phyloP scores from a whole-genome alignment of 306 rosid genomes.

The Acacia acuminata region DNA sequence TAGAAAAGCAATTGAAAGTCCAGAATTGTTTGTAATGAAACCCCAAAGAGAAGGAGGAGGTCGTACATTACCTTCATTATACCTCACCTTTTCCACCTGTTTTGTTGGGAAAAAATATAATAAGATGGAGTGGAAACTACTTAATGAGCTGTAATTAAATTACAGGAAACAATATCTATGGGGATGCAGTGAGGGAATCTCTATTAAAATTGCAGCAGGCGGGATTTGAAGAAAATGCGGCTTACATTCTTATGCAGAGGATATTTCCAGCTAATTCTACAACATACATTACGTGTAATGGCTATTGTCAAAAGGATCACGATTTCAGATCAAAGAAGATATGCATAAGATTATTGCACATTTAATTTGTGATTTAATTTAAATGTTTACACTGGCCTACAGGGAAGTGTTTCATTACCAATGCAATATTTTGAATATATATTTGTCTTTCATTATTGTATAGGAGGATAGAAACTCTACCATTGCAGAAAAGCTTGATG shows the following conservation, averaged over 20 bases:
- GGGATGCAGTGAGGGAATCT: slow-evolving; percentile 69
- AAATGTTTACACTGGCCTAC: too few relatives aligned
- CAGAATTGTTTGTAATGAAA: slow-evolving; percentile 81
- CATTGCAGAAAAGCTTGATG: too few relatives aligned
- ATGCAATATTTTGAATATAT: too few relatives aligned
- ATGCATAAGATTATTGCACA: too few relatives aligned
- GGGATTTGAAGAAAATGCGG: slow-evolving; percentile 69
- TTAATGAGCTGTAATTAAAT: not conserved
- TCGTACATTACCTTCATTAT: slow-evolving; percentile 28
- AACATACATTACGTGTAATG: slow-evolving; percentile 66
- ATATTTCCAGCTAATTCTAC: slow-evolving; percentile 61
- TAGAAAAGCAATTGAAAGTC: slow-evolving; percentile 64
- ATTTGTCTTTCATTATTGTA: too few relatives aligned
- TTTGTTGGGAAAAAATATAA: not conserved
- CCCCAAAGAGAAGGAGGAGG: slow-evolving; percentile 99
- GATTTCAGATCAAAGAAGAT: slow-evolving; percentile 50
- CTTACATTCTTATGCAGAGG: slow-evolving; percentile 78
- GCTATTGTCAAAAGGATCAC: slow-evolving; percentile 63
- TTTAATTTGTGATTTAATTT: too few relatives aligned
- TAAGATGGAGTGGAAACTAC: not conserved
- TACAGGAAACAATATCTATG: slow-evolving; percentile 92
- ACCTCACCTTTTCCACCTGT: slow-evolving; percentile 4
- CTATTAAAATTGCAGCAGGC: slow-evolving; percentile 64
- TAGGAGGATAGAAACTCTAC: too few relatives aligned
- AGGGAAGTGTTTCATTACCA: too few relatives aligned